Percentiles rank a stretch among this genome's conserved stretches.
Evolutionary conservation across 2,329 filamentous ascomycete genomes (phyloP).

Genomic region (Didymella glomerata): DNA sequence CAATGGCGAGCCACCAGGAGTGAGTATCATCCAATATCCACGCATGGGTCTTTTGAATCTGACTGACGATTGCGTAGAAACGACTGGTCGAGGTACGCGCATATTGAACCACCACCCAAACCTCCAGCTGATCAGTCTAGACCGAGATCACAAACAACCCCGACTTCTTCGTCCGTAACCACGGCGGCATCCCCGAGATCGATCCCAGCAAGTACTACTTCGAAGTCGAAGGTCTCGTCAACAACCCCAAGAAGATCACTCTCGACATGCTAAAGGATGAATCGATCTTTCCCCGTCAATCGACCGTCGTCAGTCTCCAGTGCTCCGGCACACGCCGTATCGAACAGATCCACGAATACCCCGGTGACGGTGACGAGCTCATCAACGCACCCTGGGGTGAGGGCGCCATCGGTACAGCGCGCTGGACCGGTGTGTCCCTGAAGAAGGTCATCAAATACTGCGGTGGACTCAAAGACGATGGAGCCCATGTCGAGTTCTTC

Average conservation of each 20-base stretch:
- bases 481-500: slow-evolving; percentile 71
- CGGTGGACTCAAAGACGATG: slow-evolving; percentile 65
- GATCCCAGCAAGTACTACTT: slow-evolving; percentile 64
- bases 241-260: slow-evolving; percentile 64
- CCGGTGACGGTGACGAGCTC: slow-evolving; percentile 72
- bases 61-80: slow-evolving; percentile 44
- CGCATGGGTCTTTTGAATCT: no score
- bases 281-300: slow-evolving; percentile 65
- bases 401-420: slow-evolving; percentile 72
- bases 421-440: slow-evolving; percentile 69
- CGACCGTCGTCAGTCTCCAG: slow-evolving; percentile 69
- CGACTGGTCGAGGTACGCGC: slow-evolving; percentile 59
- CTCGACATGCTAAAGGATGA: slow-evolving; percentile 69
- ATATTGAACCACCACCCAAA: fast-evolving
- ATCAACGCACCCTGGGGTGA: slow-evolving; percentile 53
- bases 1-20: slow-evolving; percentile 56
- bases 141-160: slow-evolving; percentile 68
- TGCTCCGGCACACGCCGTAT: slow-evolving; percentile 74
- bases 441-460: slow-evolving; percentile 77
- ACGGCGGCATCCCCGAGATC: slow-evolving; percentile 74
- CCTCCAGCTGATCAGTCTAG: slow-evolving; percentile 26
- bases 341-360: slow-evolving; percentile 72
- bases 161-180: slow-evolving; percentile 74
- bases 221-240: slow-evolving; percentile 68
- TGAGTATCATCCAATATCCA: slow-evolving; percentile 18